Base-by-base conservation (phyloP, 176 grass and related monocot species). In the Pontederia paniculata region DNA sequence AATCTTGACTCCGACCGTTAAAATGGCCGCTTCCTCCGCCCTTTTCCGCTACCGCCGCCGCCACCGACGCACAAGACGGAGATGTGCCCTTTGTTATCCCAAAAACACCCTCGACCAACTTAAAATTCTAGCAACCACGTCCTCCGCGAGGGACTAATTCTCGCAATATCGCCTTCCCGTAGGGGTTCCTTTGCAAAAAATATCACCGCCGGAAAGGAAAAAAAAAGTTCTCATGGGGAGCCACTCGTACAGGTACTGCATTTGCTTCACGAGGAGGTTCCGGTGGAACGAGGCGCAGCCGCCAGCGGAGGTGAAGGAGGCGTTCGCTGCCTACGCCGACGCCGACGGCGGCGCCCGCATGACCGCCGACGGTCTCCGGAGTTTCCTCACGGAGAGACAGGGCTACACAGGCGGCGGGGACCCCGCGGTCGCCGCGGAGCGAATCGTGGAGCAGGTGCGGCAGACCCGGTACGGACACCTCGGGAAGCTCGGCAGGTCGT, bases 261-360 rank as follows among this genome's bases (percentile, higher is more conserved):
- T 53, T 16, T 66, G 49, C 49, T 66, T 66, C 63, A 42, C 63
- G 44, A 48, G 63, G 48, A 22, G 23, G 15, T 66, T 52, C 63
- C 48, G 23, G 45, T 19, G 46, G 13, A 18, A 5, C 5, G 49
- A 52, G 48, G n/a, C 23, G 25, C 48, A 42, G 48, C 16, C 63
- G 9, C 48, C 63, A 2, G 49, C n/a, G 9, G 63, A 66, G 23
- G 20, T 66, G 18, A 51, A 23, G 17, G 28, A 23, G 21, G 48
- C 48, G 9, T 66, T 66, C 63, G 10, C 11, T 6, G n/a, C 23
- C 23, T 48, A 43, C 63, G 25, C 63, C 23, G 23, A 52, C 5
- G 49, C 63, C 16, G 23, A 52, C 5, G 49, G 63, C 10, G 63
- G 46, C n/a, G 4, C 49, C 49, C 16, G 42, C 10, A 66, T 66